phyloP scores from a whole-genome alignment of 177 flowering plant species.

The Vitis hybrid region DNA sequence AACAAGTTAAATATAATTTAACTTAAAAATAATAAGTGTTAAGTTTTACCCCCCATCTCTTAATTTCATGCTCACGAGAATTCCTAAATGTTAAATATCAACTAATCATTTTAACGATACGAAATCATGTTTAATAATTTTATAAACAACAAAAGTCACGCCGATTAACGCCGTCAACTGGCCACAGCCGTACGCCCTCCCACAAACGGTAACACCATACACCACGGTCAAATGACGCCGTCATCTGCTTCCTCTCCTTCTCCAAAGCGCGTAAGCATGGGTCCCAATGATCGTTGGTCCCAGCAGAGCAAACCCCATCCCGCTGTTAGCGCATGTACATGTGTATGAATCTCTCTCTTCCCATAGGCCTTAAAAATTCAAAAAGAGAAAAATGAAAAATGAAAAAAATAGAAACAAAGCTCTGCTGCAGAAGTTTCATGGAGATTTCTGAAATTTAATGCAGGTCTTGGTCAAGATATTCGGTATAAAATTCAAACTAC shows the following conservation, averaged over 20 bases:
- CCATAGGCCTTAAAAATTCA: background rate
- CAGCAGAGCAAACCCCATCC: constrained; percentile 15
- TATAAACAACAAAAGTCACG: too few species aligned
- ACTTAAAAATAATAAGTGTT: fast-evolving
- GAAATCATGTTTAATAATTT: too few species aligned
- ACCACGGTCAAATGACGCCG: constrained; percentile 20
- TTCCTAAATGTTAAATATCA: too few species aligned
- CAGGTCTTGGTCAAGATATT: constrained; percentile 1
- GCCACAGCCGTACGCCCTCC: too few species aligned
- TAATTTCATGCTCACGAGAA: too few species aligned
- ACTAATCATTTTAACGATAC: too few species aligned
- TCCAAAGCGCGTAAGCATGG: constrained; percentile 34
- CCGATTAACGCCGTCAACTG: too few species aligned
- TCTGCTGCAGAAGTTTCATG: constrained; percentile 25
- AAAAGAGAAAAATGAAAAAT: background rate
- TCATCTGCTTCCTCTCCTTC: constrained; percentile 10
- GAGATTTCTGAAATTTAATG: constrained; percentile 11
- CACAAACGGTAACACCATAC: background rate
- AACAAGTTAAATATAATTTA: too few species aligned
- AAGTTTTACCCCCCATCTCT: too few species aligned
- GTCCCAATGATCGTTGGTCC: constrained; percentile 23
- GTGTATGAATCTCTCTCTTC: too few species aligned
- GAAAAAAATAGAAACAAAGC: background rate
- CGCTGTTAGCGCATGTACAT: too few species aligned
- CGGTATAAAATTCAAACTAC: constrained; percentile 8